Conservation (phyloP, 2,329 filamentous ascomycete genomes). For the Fusarium vanettenii region DNA sequence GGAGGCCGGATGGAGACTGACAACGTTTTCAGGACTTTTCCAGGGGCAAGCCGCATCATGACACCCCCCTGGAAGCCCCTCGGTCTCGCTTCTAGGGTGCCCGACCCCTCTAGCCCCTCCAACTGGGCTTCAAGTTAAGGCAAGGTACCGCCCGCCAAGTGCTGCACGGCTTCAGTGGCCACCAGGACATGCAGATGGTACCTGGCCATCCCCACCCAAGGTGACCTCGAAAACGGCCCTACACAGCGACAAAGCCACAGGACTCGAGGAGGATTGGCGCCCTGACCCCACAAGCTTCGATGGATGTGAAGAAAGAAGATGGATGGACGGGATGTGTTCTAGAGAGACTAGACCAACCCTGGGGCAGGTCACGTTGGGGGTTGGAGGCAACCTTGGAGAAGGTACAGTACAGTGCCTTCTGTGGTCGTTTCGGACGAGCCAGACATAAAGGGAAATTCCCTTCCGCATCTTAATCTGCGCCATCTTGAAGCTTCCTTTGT, state of each 20-base stretch:
- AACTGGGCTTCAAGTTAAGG: conserved; percentile 22
- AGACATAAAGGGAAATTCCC: conserved; percentile 41
- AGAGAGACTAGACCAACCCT: conserved; percentile 5
- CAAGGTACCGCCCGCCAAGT: conserved; percentile 28
- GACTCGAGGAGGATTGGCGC: conserved; percentile 29
- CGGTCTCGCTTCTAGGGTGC: neutral
- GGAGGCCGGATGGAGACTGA: conserved; percentile 4
- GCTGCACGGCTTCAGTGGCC: conserved; percentile 9
- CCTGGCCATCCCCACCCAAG: conserved; percentile 23
- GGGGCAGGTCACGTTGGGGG: conserved; percentile 39
- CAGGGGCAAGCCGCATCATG: conserved; percentile 10
- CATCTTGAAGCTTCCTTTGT: conserved; percentile 3
- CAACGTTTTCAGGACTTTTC: neutral
- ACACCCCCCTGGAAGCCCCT: conserved; percentile 3
- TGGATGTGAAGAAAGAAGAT: conserved; percentile 9
- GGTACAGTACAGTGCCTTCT: conserved; percentile 7
- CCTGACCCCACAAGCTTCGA: conserved; percentile 35
- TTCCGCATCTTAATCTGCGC: conserved; percentile 27
- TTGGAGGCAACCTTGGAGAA: conserved; percentile 32
- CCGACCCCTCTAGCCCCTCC: conserved; percentile 3
- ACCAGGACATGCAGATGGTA: conserved; percentile 26
- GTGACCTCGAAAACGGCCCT: conserved; percentile 31
- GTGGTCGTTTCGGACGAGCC: conserved; percentile 23
- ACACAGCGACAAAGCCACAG: conserved; percentile 29
- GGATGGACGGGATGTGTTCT: neutral